Conservation (phyloP, 2,329 filamentous ascomycete genomes). For the Fusarium compactum region DNA sequence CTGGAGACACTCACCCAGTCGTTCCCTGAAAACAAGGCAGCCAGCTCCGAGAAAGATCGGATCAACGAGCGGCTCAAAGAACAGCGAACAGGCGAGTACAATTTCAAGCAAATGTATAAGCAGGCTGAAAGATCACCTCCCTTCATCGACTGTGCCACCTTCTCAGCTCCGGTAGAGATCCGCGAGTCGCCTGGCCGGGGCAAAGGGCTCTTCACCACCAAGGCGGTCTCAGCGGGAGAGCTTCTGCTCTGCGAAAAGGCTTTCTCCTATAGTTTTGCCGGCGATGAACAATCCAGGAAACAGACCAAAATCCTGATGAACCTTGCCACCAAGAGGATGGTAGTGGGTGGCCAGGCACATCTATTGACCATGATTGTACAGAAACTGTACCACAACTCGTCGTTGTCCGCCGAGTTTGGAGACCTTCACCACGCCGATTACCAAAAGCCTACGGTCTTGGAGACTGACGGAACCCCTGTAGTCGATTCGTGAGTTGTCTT, state of each 20-base stretch:
- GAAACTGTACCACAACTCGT: conserved; percentile 3
- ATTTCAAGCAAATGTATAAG: conserved; percentile 1
- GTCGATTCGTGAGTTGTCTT: background rate
- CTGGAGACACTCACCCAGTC: background rate
- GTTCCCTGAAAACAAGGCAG: background rate
- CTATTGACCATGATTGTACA: background rate
- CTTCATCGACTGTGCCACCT: conserved; percentile 2
- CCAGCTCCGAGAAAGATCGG: background rate
- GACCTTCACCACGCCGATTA: conserved; percentile 1
- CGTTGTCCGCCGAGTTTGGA: background rate
- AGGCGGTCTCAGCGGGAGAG: background rate
- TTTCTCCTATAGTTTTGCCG: background rate
- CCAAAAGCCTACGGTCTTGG: background rate
- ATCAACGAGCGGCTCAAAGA: background rate
- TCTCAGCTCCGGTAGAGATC: background rate
- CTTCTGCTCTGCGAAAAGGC: conserved; percentile 12
- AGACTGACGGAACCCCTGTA: background rate
- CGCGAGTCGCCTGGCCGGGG: background rate
- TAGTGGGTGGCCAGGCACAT: background rate
- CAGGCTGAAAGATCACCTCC: background rate
- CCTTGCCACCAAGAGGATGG: conserved; percentile 1
- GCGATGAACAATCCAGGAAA: background rate
- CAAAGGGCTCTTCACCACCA: conserved; percentile 8
- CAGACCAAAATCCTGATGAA: conserved; percentile 2
- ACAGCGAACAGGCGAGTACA: background rate